Percentiles rank a stretch among this genome's conserved stretches.
Evolutionary conservation across 192 early-diverging fungal genomes (phyloP).

Genomic region (Cetraspora pellucida): DNA sequence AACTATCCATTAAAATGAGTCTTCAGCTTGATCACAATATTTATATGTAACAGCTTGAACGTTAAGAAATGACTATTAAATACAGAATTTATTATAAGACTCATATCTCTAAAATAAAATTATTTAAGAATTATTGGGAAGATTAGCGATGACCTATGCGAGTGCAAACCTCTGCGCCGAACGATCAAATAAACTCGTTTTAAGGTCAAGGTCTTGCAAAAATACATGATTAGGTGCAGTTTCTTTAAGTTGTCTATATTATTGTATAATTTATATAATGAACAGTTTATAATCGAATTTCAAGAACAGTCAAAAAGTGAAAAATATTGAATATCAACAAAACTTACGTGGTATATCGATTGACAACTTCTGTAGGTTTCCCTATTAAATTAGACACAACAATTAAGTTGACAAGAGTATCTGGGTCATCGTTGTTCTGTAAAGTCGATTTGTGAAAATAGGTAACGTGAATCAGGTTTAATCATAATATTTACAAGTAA

Average conservation of each 20-base stretch:
- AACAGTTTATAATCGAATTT: neutral
- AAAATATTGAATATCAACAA: neutral
- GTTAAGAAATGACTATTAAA: too few relatives aligned
- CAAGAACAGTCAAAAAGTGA: neutral
- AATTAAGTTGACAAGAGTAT: constrained; percentile 87
- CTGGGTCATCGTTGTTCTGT: constrained; percentile 71
- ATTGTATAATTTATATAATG: constrained; percentile 1
- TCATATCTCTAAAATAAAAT: too few relatives aligned
- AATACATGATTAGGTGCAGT: constrained; percentile 77
- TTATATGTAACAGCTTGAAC: too few relatives aligned
- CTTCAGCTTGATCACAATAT: too few relatives aligned
- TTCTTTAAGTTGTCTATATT: constrained; percentile 69
- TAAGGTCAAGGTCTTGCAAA: constrained; percentile 73
- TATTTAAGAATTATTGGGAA: too few relatives aligned
- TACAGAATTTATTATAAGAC: too few relatives aligned
- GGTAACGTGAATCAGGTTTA: neutral
- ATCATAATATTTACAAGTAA: neutral
- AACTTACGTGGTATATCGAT: constrained; percentile 66
- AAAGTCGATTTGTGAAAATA: neutral
- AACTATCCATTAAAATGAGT: too few relatives aligned
- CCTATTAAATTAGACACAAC: constrained; percentile 69
- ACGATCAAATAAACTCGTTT: constrained; percentile 85
- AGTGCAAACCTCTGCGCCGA: constrained; percentile 54
- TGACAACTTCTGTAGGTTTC: constrained; percentile 68
- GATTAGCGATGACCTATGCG: too few relatives aligned